A percentile compares a stretch with the other conserved stretches of the same genome.
Conservation (phyloP, 352 stramenopile genomes). For the Phytophthora sansomeana region DNA sequence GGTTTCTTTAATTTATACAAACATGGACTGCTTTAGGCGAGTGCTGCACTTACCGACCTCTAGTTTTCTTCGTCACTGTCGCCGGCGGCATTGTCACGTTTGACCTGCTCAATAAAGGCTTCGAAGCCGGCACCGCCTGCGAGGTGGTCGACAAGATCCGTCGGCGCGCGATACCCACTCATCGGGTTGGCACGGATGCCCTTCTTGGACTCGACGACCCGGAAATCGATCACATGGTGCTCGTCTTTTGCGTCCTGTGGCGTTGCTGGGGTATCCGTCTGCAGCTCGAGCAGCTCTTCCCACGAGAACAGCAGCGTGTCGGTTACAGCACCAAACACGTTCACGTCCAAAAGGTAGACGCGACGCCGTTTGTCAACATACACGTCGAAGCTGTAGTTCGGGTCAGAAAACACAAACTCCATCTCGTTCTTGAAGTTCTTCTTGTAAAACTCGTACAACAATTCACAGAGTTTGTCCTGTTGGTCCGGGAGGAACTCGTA, state of each 20-base stretch:
- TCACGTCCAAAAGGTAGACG: slow-evolving; percentile 95
- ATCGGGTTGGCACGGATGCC: slow-evolving; percentile 72
- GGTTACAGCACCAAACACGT: slow-evolving; percentile 93
- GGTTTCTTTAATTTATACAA: slow-evolving; percentile 44
- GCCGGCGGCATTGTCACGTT: slow-evolving; percentile 63
- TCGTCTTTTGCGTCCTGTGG: slow-evolving; percentile 46
- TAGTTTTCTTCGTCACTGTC: slow-evolving; percentile 39
- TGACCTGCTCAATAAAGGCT: slow-evolving; percentile 85
- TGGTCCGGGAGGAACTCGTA: slow-evolving; percentile 90
- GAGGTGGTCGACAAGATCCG: slow-evolving; percentile 85
- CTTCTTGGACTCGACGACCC: slow-evolving; percentile 74
- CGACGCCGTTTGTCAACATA: slow-evolving; percentile 94
- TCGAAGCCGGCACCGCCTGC: slow-evolving; percentile 77
- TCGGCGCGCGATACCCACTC: slow-evolving; percentile 85
- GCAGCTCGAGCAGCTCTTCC: slow-evolving; percentile 75
- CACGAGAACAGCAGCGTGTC: slow-evolving; percentile 95
- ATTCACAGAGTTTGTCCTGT: slow-evolving; percentile 71
- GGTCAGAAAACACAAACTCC: slow-evolving; percentile 62
- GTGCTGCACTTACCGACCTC: slow-evolving; percentile 28
- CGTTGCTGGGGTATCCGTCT: slow-evolving; percentile 17
- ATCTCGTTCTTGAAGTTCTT: slow-evolving; percentile 45
- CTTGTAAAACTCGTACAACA: slow-evolving; percentile 75
- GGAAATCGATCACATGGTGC: slow-evolving; percentile 74
- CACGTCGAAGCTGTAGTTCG: slow-evolving; percentile 93
- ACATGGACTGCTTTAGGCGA: slow-evolving; percentile 31